These are phyloP conservation scores for Lactifluus volemus DNA, from an alignment of 768 basidiomycete genomes.

Conservation along the genomic window DNA sequence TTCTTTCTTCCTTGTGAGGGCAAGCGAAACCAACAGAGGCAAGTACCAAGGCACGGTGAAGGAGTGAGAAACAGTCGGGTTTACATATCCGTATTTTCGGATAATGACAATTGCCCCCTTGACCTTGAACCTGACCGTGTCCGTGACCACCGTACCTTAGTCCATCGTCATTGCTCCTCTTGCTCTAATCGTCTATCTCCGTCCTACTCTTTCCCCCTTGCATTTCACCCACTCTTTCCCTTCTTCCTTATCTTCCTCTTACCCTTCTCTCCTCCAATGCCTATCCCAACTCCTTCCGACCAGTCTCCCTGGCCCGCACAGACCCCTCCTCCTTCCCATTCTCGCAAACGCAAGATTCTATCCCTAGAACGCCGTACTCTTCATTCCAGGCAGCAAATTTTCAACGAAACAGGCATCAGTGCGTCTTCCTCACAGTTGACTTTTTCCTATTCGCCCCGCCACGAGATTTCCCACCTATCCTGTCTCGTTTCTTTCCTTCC, in stretches of 20 bases:
- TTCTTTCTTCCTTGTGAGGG: conserved; percentile 16
- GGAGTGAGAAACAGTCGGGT: too few relatives aligned
- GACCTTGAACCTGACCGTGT: conserved; percentile 1
- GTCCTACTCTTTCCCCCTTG: conserved; percentile 9
- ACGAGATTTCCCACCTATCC: neutral
- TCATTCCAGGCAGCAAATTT: conserved; percentile 14
- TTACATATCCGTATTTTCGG: conserved; percentile 12
- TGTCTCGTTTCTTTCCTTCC: neutral
- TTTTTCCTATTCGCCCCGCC: neutral
- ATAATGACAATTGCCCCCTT: conserved; percentile 27
- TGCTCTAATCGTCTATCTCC: conserved; percentile 18
- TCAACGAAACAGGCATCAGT: conserved; percentile 18
- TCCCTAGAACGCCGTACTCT: conserved; percentile 12
- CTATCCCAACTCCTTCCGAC: conserved; percentile 25
- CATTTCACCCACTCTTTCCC: neutral
- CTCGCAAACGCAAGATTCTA: conserved; percentile 15
- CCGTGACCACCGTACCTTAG: conserved; percentile 9
- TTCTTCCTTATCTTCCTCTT: conserved; percentile 14
- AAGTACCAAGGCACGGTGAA: too few relatives aligned
- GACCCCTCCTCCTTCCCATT: conserved; percentile 27
- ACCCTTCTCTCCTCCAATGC: conserved; percentile 28
- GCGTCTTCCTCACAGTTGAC: neutral
- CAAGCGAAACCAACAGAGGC: neutral
- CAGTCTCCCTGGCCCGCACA: conserved; percentile 37
- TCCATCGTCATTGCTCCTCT: conserved; percentile 18